Percentiles rank a stretch among this genome's conserved stretches.
Conservation (phyloP, 169 alveolate genomes). For the Eimeria tenella region DNA sequence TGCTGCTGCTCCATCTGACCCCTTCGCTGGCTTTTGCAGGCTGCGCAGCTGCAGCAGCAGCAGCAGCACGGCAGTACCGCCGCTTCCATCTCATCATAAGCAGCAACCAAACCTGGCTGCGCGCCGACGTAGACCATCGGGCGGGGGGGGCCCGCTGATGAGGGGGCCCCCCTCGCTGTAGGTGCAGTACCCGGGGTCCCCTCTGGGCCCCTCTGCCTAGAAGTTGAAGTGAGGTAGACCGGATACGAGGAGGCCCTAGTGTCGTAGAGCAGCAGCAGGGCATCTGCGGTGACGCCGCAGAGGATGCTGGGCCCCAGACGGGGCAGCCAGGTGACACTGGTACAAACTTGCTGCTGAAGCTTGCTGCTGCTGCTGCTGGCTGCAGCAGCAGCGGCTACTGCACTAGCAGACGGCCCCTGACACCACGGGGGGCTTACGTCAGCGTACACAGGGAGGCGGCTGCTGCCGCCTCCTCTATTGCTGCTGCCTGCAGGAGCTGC, state of each 20-base stretch:
- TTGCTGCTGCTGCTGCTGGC: constrained; percentile 22
- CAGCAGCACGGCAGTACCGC: constrained; percentile 33
- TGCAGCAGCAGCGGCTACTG: neutral
- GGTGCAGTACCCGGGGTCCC: neutral
- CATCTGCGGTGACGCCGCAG: constrained; percentile 20
- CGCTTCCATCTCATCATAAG: constrained; percentile 19
- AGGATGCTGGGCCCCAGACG: constrained; percentile 46
- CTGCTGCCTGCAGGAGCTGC: constrained; percentile 7
- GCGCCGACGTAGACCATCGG: constrained; percentile 29
- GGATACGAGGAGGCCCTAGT: constrained; percentile 61
- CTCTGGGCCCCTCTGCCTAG: neutral
- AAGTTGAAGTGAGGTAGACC: neutral
- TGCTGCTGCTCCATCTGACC: neutral
- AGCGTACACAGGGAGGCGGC: constrained; percentile 7
- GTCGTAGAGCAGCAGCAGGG: constrained; percentile 53
- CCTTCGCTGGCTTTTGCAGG: neutral
- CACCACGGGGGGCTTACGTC: neutral
- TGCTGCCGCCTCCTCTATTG: neutral
- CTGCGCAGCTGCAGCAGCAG: constrained; percentile 37
- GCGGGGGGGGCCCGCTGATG: neutral
- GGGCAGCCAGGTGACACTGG: constrained; percentile 60
- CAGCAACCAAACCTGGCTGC: constrained; percentile 22
- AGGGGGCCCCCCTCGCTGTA: neutral
- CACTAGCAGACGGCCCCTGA: neutral
- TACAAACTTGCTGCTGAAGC: constrained; percentile 42